Conservation (phyloP, 2,329 filamentous ascomycete genomes). For the Colletotrichum lentis region DNA sequence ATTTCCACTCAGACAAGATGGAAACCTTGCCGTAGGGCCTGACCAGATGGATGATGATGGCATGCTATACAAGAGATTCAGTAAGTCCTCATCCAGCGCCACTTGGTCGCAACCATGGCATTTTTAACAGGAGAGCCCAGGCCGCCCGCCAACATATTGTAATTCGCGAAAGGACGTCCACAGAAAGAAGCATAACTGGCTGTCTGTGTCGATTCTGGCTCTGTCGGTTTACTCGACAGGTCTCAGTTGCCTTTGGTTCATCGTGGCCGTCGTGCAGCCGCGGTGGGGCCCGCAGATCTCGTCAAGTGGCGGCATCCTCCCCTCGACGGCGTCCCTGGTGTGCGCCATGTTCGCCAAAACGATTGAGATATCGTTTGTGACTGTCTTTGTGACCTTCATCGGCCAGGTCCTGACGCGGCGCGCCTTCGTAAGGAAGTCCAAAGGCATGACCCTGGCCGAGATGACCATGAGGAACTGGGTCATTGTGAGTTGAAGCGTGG, state of each 20-base stretch:
- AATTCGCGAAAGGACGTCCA: slow-evolving; percentile 46
- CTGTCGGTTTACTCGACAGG: slow-evolving; percentile 70
- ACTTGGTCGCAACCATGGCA: neutral
- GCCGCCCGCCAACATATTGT: slow-evolving; percentile 47
- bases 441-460: slow-evolving; percentile 77
- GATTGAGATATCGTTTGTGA: slow-evolving; percentile 81
- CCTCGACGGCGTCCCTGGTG: slow-evolving; percentile 71
- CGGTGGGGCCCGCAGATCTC: slow-evolving; percentile 68
- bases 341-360: slow-evolving; percentile 77
- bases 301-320: slow-evolving; percentile 61
- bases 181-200: slow-evolving; percentile 53
- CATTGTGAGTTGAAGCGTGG: slow-evolving; percentile 48
- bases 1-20: neutral
- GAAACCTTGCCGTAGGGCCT: slow-evolving; percentile 3
- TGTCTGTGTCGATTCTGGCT: slow-evolving; percentile 56
- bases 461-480: slow-evolving; percentile 82
- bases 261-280: slow-evolving; percentile 68
- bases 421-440: slow-evolving; percentile 66
- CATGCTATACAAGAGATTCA: slow-evolving; percentile 46
- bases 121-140: slow-evolving; percentile 21
- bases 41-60: slow-evolving; percentile 41
- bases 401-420: slow-evolving; percentile 78
- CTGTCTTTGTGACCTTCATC: slow-evolving; percentile 76
- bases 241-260: slow-evolving; percentile 72
- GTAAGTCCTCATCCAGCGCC: slow-evolving; percentile 37